A percentile compares a stretch with the other conserved stretches of the same genome.
Evolutionary conservation across 495 filamentous ascomycete genomes (phyloP).

Genomic region (Lentithecium fluviatile): DNA sequence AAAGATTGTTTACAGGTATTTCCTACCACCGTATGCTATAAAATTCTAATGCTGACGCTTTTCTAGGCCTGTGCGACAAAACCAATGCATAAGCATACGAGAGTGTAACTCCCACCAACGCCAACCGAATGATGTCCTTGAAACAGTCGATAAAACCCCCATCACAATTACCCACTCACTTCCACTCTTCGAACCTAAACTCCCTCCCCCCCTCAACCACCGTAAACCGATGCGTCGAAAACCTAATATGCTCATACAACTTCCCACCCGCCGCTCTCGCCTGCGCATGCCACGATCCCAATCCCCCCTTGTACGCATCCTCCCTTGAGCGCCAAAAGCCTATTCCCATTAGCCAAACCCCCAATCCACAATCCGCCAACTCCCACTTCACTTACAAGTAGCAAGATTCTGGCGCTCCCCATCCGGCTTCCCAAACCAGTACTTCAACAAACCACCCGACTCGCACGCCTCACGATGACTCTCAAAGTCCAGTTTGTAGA

Average conservation of each 20-base stretch:
- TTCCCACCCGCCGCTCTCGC: conserved; percentile 38
- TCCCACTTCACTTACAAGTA: conserved; percentile 38
- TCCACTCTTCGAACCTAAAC: conserved; percentile 36
- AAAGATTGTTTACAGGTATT: no score
- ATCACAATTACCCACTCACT: not conserved
- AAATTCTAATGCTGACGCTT: no score
- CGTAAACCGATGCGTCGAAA: conserved; percentile 39
- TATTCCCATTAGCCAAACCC: not conserved
- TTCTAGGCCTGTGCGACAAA: no score
- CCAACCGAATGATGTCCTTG: no score
- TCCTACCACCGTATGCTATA: no score
- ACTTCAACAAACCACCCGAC: conserved; percentile 80
- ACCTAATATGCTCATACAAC: conserved; percentile 38
- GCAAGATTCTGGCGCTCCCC: conserved; percentile 38
- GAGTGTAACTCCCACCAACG: no score
- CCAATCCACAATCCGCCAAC: not conserved
- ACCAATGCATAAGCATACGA: no score
- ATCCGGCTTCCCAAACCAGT: conserved; percentile 37
- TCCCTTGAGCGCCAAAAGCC: conserved; percentile 2
- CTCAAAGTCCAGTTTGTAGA: conserved; percentile 67
- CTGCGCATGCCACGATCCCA: conserved; percentile 40
- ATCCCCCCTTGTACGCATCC: conserved; percentile 23
- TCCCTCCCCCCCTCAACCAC: conserved; percentile 31
- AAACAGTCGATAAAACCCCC: no score
- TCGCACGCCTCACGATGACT: conserved; percentile 74